Percentiles rank a stretch among this genome's conserved stretches.
Conservation (phyloP, 1,139 yeast species). For the Pichia inconspicua region DNA sequence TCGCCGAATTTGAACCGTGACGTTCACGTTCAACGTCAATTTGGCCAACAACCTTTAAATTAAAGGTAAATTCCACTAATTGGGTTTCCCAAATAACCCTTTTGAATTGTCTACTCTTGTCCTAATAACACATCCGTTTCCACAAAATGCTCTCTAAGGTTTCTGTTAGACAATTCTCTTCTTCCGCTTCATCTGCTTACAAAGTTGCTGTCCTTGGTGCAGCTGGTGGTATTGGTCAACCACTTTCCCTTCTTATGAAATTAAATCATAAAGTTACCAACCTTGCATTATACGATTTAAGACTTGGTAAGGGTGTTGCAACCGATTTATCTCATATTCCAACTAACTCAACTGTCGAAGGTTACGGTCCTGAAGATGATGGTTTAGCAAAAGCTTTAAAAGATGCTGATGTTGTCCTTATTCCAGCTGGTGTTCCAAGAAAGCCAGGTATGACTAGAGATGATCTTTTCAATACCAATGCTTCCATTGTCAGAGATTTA, state of each 20-base stretch:
- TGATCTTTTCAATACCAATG: slow-evolving; percentile 95
- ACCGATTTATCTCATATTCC: slow-evolving; percentile 93
- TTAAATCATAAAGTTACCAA: slow-evolving; percentile 79
- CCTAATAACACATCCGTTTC: too few species aligned
- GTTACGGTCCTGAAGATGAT: slow-evolving; percentile 79
- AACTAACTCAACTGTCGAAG: slow-evolving; percentile 76
- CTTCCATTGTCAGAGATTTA: slow-evolving; percentile 87
- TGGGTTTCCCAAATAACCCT: too few species aligned
- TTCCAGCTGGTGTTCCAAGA: slow-evolving; percentile 99
- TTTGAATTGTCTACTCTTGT: too few species aligned
- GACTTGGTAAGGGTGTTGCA: slow-evolving; percentile 95
- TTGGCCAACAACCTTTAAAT: not conserved
- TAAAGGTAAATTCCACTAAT: too few species aligned
- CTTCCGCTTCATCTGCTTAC: slow-evolving; percentile 58
- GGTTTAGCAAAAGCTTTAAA: slow-evolving; percentile 73
- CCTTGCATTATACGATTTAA: slow-evolving; percentile 83
- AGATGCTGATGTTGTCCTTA: slow-evolving; percentile 80
- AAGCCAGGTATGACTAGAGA: slow-evolving; percentile 99
- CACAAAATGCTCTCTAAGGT: slow-evolving; percentile 32
- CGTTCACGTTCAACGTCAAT: not conserved
- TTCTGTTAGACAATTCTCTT: slow-evolving; percentile 46
- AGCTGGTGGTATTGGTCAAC: slow-evolving; percentile 99
- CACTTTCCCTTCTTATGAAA: slow-evolving; percentile 83
- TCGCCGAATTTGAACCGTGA: not conserved
- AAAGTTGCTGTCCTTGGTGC: slow-evolving; percentile 93